Conservation (phyloP, 805 yeast genomes). For the Lipomyces yamadae region DNA sequence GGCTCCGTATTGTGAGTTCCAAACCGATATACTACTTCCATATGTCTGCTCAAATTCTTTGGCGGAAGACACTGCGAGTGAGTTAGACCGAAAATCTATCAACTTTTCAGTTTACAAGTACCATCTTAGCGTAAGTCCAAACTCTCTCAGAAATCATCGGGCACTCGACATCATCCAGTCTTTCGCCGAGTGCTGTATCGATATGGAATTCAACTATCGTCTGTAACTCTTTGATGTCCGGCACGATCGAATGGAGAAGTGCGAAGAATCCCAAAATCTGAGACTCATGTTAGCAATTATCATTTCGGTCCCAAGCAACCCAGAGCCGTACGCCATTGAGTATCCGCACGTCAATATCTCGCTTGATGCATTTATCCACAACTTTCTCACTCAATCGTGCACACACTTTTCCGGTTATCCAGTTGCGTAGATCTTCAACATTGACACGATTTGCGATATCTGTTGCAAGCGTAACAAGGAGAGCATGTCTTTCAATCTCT, state of each 20-base stretch:
- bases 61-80: neutral
- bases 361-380: neutral
- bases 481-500: neutral
- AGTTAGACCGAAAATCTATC: neutral
- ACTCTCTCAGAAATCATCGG: neutral
- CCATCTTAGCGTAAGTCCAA: neutral
- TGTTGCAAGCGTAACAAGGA: neutral
- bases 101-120: neutral
- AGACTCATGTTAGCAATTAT: neutral
- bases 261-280: constrained; percentile 6
- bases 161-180: neutral
- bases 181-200: neutral
- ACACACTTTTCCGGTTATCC: constrained; percentile 5
- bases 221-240: neutral
- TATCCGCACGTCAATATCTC: neutral
- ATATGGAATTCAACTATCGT: neutral
- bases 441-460: neutral
- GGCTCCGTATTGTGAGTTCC: neutral
- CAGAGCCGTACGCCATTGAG: neutral
- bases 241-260: neutral
- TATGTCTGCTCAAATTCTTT: neutral
- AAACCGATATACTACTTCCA: neutral
- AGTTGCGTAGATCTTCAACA: neutral
- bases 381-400: neutral
- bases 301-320: neutral